Conservation (phyloP, 768 basidiomycete genomes). For the Agaricus bisporus region DNA sequence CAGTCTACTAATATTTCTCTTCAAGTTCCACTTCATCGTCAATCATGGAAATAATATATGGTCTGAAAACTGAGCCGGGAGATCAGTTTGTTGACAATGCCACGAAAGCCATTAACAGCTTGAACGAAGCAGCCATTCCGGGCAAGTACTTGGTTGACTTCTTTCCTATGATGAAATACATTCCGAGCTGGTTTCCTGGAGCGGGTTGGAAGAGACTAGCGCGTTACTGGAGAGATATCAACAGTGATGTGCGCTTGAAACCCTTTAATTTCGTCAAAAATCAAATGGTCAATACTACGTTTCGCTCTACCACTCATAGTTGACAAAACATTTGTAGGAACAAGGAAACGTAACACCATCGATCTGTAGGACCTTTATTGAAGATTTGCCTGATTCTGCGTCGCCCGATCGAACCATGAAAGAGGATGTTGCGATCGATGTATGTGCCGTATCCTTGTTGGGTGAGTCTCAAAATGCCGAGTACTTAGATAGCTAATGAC, state of each 20-base stretch:
- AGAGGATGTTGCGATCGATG: background rate
- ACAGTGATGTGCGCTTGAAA: background rate
- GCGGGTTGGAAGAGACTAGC: slow-evolving; percentile 24
- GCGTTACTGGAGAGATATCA: slow-evolving; percentile 2
- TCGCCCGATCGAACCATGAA: background rate
- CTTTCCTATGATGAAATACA: slow-evolving; percentile 20
- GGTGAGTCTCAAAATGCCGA: background rate
- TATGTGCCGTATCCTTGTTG: slow-evolving; percentile 3
- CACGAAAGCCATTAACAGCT: slow-evolving; percentile 21
- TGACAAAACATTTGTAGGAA: background rate
- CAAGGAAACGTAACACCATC: background rate
- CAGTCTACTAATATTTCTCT: background rate
- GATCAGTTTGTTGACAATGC: slow-evolving; percentile 31
- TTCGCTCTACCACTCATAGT: too few species aligned
- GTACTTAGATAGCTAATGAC: background rate
- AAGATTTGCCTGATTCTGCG: slow-evolving; percentile 3
- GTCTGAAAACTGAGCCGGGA: slow-evolving; percentile 22
- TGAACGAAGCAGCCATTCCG: slow-evolving; percentile 19
- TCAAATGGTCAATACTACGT: background rate
- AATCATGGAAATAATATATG: slow-evolving; percentile 20
- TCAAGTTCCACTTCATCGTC: slow-evolving; percentile 11
- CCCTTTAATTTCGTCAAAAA: slow-evolving; percentile 9
- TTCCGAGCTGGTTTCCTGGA: slow-evolving; percentile 34
- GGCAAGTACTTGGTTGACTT: slow-evolving; percentile 13
- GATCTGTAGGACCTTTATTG: slow-evolving; percentile 2